Evolutionary conservation across 192 early-diverging fungal genomes (phyloP).

Genomic region (Entophlyctis luteolus): DNA sequence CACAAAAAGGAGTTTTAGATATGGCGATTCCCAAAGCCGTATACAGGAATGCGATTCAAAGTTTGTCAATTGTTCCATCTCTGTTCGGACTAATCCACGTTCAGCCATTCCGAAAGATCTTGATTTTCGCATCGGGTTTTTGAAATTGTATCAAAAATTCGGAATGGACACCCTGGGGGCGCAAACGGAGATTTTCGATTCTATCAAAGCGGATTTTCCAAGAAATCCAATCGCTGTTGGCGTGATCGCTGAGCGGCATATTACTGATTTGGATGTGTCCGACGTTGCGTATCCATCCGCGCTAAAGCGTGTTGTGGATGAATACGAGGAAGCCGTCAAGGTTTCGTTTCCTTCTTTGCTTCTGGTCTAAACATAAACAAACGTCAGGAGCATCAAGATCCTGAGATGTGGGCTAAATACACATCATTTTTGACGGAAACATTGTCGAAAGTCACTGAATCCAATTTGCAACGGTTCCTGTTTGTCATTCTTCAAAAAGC

Average conservation of each 20-base stretch:
- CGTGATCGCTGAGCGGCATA: constrained; percentile 52
- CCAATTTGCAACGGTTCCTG: constrained; percentile 58
- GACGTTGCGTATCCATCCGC: constrained; percentile 48
- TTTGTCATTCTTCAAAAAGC: constrained; percentile 51
- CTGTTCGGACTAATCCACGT: not conserved
- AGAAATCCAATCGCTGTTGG: constrained; percentile 51
- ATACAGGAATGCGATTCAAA: constrained; percentile 74
- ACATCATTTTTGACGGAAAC: constrained; percentile 57
- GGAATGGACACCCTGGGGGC: constrained; percentile 44
- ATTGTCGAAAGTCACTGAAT: constrained; percentile 41
- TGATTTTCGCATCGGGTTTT: constrained; percentile 68
- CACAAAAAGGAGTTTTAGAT: constrained; percentile 48
- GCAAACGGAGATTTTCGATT: constrained; percentile 42
- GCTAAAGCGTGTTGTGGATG: constrained; percentile 42
- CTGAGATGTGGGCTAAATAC: constrained; percentile 63
- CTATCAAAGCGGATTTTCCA: constrained; percentile 54
- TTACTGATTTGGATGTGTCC: constrained; percentile 35
- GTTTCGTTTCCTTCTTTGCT: constrained; percentile 5
- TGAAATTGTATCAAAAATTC: constrained; percentile 61
- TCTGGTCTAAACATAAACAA: not conserved
- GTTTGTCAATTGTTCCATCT: constrained; percentile 27
- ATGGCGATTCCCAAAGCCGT: constrained; percentile 73
- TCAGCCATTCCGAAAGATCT: constrained; percentile 65
- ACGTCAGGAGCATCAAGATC: constrained; percentile 29
- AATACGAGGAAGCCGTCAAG: constrained; percentile 47